These are phyloP conservation scores for Trifolium fragiferum DNA, from an alignment of 306 rosid genomes.

Conservation along the genomic window DNA sequence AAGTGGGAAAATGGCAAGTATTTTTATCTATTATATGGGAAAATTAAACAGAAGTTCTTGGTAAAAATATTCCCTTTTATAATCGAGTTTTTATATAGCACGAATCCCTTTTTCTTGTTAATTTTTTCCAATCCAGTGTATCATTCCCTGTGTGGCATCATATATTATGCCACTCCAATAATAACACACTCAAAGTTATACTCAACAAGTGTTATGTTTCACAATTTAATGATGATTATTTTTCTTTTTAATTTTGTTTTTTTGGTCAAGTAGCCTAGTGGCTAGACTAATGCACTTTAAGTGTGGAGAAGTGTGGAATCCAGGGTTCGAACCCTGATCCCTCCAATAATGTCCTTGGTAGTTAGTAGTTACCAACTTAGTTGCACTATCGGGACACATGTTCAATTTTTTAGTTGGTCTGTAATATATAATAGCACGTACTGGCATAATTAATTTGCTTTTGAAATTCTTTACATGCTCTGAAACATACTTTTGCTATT, in stretches of 20 bases:
- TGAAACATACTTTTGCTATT: constrained; percentile 15
- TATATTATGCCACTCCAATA: neutral
- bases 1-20: constrained; percentile 64
- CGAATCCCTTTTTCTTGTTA: constrained; percentile 3
- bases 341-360: too few species aligned
- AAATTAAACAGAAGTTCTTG: constrained; percentile 10
- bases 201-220: neutral
- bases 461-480: constrained; percentile 18
- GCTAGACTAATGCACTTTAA: too few species aligned
- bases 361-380: too few species aligned
- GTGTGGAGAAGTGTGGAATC: too few species aligned
- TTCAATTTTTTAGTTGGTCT: neutral
- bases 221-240: neutral
- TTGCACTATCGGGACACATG: too few species aligned
- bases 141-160: neutral
- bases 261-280: too few species aligned
- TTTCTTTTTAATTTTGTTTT: neutral
- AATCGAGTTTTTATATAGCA: constrained; percentile 1
- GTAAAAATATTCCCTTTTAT: neutral
- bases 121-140: neutral
- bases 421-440: neutral
- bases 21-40: constrained; percentile 30
- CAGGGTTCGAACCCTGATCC: too few species aligned
- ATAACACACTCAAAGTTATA: neutral
- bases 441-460: constrained; percentile 14